phyloP scores from a whole-genome alignment of 495 filamentous ascomycete genomes.

The Chlorociboria aeruginascens region DNA sequence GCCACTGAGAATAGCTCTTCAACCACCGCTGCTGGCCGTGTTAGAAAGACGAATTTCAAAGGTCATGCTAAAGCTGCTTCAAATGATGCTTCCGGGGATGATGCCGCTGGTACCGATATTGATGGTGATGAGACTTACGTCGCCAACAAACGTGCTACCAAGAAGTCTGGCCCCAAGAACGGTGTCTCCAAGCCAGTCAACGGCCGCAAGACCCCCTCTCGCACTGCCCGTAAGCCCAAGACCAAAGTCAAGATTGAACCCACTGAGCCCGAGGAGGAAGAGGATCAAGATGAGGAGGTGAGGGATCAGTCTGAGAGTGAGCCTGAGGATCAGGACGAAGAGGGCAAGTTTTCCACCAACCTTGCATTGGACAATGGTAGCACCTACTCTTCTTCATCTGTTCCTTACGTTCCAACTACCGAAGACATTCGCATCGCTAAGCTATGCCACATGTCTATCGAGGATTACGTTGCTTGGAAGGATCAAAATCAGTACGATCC shows the following conservation, averaged over 20 bases:
- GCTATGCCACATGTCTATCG: too few relatives aligned
- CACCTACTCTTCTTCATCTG: not conserved
- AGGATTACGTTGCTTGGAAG: too few relatives aligned
- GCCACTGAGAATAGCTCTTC: not conserved
- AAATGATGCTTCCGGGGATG: not conserved
- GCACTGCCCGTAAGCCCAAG: not conserved
- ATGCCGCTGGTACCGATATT: not conserved
- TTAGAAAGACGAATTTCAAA: not conserved
- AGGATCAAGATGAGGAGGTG: not conserved
- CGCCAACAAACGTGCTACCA: not conserved
- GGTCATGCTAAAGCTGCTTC: not conserved
- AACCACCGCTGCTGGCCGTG: not conserved
- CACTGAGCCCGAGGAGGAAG: not conserved
- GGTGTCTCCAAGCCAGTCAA: conserved; percentile 1
- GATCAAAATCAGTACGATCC: too few relatives aligned
- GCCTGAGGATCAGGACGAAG: not conserved
- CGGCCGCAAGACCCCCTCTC: conserved; percentile 2
- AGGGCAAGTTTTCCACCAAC: conserved; percentile 2
- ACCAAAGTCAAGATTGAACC: not conserved
- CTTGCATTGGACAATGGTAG: not conserved
- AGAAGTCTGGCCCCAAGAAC: not conserved
- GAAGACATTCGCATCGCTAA: too few relatives aligned
- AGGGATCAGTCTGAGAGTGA: not conserved
- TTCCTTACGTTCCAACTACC: not conserved
- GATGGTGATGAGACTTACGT: not conserved